Conservation (phyloP, 176 grass and related monocot genomes). For the Hordeum marinum region DNA sequence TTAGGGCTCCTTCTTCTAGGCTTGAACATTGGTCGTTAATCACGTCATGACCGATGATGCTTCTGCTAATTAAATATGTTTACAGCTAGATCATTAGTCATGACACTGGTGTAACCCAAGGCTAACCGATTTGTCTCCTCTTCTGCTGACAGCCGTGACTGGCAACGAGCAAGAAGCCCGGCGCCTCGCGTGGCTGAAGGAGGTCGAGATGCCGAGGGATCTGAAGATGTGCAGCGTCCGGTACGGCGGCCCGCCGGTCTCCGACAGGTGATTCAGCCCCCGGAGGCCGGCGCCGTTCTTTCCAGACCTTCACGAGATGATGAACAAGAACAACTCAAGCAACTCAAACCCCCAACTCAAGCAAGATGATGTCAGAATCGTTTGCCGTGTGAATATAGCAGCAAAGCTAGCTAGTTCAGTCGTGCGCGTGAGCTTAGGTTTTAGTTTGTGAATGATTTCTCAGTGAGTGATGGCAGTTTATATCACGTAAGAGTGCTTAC, state of each 20-base stretch:
- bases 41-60: background rate
- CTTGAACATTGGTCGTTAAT: background rate
- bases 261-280: conserved; percentile 20
- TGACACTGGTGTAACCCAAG: background rate
- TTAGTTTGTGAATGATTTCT: background rate
- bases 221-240: conserved; percentile 55
- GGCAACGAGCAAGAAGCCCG: background rate
- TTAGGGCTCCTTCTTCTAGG: background rate
- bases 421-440: background rate
- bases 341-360: background rate
- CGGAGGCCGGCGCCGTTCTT: no score
- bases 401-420: background rate
- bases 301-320: background rate
- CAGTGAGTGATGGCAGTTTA: background rate
- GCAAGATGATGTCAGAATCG: background rate
- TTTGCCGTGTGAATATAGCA: conserved; percentile 25
- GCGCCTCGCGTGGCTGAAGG: conserved; percentile 65
- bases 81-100: background rate
- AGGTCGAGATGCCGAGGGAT: conserved; percentile 48
- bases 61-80: background rate
- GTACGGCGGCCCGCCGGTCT: conserved; percentile 66
- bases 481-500: background rate
- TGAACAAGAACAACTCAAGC: no score
- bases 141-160: background rate
- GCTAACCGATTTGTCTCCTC: background rate